phyloP scores from a whole-genome alignment of 1,284 basidiomycete species.

The Fistulinella staudtii region DNA sequence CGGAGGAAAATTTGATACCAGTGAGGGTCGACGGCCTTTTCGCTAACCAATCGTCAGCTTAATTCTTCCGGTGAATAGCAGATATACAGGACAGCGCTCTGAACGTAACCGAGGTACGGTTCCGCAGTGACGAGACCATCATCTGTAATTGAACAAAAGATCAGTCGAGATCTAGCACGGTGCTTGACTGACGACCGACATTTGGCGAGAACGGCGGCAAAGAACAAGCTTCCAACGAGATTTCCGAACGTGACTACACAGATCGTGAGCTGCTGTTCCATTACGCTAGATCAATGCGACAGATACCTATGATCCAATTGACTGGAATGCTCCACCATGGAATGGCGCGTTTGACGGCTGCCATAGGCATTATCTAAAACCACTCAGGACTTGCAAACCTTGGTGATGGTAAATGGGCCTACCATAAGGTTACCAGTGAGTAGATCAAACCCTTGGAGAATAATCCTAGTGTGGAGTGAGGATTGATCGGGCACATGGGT shows the following conservation, averaged over 20 bases:
- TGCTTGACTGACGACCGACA: conserved; percentile 40
- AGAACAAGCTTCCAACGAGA: conserved; percentile 67
- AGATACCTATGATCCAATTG: conserved; percentile 63
- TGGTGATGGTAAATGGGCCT: conserved; percentile 6
- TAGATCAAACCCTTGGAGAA: conserved; percentile 65
- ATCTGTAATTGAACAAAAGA: conserved; percentile 36
- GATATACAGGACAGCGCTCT: conserved; percentile 51
- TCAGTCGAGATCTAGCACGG: neutral
- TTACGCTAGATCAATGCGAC: too few species aligned
- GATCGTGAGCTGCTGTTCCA: too few species aligned
- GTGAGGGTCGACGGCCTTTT: conserved; percentile 59
- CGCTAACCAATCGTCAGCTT: conserved; percentile 33
- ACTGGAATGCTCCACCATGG: conserved; percentile 66
- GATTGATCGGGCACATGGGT: too few species aligned
- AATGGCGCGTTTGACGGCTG: conserved; percentile 52
- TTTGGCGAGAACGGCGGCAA: conserved; percentile 62
- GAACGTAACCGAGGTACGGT: conserved; percentile 55
- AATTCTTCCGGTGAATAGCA: neutral
- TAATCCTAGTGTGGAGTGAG: conserved; percentile 47
- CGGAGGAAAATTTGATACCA: conserved; percentile 76
- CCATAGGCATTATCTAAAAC: conserved; percentile 63
- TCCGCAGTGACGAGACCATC: conserved; percentile 53
- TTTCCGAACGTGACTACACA: conserved; percentile 65
- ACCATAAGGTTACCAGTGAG: conserved; percentile 78
- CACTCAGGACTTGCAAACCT: neutral